A percentile compares a stretch with the other conserved stretches of the same genome.
phyloP scores from a whole-genome alignment of 2,329 filamentous ascomycete species.

The Daldinia eschscholtzii region DNA sequence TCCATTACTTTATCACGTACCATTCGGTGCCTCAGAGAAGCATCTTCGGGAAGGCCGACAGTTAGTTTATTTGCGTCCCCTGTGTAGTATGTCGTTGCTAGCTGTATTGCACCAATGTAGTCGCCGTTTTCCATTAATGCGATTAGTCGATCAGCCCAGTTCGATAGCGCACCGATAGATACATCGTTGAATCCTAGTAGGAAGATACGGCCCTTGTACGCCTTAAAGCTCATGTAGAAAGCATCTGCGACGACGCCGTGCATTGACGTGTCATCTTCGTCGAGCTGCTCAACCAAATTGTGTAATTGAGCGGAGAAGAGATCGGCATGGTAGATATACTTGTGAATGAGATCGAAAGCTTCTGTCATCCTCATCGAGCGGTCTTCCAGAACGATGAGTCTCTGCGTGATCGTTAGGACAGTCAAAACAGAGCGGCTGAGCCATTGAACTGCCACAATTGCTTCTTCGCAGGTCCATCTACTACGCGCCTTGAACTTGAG shows the following conservation, averaged over 20 bases:
- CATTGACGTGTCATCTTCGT: conserved; percentile 89
- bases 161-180: conserved; percentile 90
- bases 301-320: conserved; percentile 90
- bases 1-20: conserved; percentile 91
- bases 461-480: conserved; percentile 93
- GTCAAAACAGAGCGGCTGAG: conserved; percentile 91
- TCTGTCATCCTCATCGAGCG: conserved; percentile 90
- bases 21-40: conserved; percentile 78
- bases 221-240: conserved; percentile 96
- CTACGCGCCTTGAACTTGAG: conserved; percentile 86
- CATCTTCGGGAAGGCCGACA: conserved; percentile 90
- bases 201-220: conserved; percentile 94
- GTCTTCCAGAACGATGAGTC: conserved; percentile 93
- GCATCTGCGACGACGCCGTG: conserved; percentile 97
- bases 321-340: conserved; percentile 92
- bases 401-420: conserved; percentile 93
- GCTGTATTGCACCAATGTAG: conserved; percentile 88
- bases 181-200: conserved; percentile 94
- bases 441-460: conserved; percentile 97
- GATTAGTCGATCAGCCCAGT: conserved; percentile 95
- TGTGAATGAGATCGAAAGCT: conserved; percentile 90
- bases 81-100: conserved; percentile 92
- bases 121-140: conserved; percentile 98
- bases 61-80: conserved; percentile 95
- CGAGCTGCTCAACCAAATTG: conserved; percentile 84